Evolutionary conservation across 805 yeast species (phyloP).

Genomic region (Pichia pseudocactophila): DNA sequence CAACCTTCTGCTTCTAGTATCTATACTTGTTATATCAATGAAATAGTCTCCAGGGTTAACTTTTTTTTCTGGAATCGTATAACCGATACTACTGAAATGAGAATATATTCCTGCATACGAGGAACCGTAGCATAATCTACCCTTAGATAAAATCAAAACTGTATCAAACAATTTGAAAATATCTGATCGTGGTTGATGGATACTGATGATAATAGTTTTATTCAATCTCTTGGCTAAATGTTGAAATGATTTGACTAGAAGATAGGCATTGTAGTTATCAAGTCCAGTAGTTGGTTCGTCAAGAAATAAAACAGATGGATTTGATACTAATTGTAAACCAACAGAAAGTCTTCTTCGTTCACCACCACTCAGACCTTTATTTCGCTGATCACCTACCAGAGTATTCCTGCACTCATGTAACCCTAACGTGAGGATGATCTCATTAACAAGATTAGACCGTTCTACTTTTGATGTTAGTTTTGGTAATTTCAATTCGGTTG

Average conservation of each 20-base stretch:
- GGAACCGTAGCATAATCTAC: slow-evolving; percentile 40
- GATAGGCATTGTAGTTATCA: slow-evolving; percentile 67
- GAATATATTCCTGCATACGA: slow-evolving; percentile 31
- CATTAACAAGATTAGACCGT: slow-evolving; percentile 43
- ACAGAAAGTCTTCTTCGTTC: slow-evolving; percentile 71
- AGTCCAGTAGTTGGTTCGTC: slow-evolving; percentile 89
- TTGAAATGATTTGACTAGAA: slow-evolving; percentile 52
- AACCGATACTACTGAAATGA: slow-evolving; percentile 44
- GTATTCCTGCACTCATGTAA: slow-evolving; percentile 56
- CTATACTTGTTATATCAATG: slow-evolving; percentile 50
- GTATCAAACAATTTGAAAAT: slow-evolving; percentile 61
- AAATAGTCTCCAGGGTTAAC: slow-evolving; percentile 57
- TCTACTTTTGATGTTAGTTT: slow-evolving; percentile 33
- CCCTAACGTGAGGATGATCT: slow-evolving; percentile 56
- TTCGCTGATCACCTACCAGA: slow-evolving; percentile 42
- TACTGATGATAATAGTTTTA: slow-evolving; percentile 63
- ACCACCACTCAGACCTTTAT: slow-evolving; percentile 72
- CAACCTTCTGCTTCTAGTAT: slow-evolving; percentile 32
- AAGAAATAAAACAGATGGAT: slow-evolving; percentile 66
- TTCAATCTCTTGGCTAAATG: slow-evolving; percentile 46
- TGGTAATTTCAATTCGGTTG: slow-evolving; percentile 64
- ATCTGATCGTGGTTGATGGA: slow-evolving; percentile 81
- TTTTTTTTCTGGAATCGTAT: slow-evolving; percentile 31
- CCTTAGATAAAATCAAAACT: slow-evolving; percentile 59
- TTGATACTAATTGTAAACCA: slow-evolving; percentile 67